These are phyloP conservation scores for Phytophthora macrochlamydospora DNA, from an alignment of 352 stramenopile species.

Conservation along the genomic window DNA sequence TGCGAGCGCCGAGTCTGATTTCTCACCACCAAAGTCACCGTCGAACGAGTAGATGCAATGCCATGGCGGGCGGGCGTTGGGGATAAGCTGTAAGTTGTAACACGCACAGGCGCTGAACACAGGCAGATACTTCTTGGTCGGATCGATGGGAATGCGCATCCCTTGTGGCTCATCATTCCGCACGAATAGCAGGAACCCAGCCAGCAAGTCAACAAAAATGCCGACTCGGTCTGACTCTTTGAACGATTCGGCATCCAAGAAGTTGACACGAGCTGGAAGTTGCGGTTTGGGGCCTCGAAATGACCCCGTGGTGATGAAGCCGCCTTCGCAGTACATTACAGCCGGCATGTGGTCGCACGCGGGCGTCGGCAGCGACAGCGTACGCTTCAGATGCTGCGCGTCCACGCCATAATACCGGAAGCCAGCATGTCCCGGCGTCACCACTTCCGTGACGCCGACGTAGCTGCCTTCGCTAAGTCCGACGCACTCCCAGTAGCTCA, in stretches of 20 bases:
- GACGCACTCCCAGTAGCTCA: conserved; percentile 77
- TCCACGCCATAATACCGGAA: conserved; percentile 48
- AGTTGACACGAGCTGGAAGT: conserved; percentile 43
- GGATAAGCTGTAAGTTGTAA: conserved; percentile 60
- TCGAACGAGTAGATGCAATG: conserved; percentile 44
- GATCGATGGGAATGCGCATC: conserved; percentile 48
- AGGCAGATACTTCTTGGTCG: conserved; percentile 46
- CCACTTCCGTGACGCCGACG: conserved; percentile 51
- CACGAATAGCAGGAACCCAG: conserved; percentile 61
- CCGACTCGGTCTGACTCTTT: conserved; percentile 59
- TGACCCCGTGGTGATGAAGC: conserved; percentile 71
- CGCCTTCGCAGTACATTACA: conserved; percentile 77
- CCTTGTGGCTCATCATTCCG: conserved; percentile 49
- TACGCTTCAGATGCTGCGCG: conserved; percentile 45
- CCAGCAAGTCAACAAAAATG: conserved; percentile 58
- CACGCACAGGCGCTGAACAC: conserved; percentile 62
- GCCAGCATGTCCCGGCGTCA: conserved; percentile 34
- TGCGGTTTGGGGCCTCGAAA: conserved; percentile 59
- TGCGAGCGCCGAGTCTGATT: neutral
- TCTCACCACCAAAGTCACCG: neutral
- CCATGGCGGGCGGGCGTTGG: conserved; percentile 46
- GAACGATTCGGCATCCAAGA: conserved; percentile 55
- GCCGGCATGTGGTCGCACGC: conserved; percentile 71
- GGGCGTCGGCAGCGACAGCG: conserved; percentile 52
- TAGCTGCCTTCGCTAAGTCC: conserved; percentile 70